These are phyloP conservation scores for Streptanthus diversifolius DNA, from an alignment of 345 rosid species.

Conservation along the genomic window DNA sequence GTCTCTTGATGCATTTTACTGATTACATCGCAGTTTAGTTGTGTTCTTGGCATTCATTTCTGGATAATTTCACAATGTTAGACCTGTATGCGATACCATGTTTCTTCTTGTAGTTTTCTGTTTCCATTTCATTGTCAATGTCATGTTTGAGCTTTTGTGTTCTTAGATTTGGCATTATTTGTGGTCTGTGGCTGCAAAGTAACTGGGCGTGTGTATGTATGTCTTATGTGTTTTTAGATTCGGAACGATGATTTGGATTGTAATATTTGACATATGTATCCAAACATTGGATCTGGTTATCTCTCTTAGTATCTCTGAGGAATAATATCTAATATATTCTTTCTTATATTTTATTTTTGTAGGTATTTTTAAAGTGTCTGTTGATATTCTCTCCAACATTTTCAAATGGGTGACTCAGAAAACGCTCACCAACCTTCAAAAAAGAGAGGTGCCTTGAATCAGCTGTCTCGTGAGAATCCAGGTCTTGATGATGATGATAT, in stretches of 20 bases:
- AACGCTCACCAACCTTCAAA: constrained; percentile 72
- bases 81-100: too few relatives aligned
- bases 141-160: neutral
- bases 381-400: neutral
- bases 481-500: constrained; percentile 85
- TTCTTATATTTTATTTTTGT: too few relatives aligned
- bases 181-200: neutral
- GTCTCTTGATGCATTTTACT: neutral
- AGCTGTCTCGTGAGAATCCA: constrained; percentile 74
- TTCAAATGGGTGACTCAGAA: constrained; percentile 73
- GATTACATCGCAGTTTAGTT: neutral
- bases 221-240: neutral
- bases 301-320: neutral
- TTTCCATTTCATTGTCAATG: neutral
- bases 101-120: too few relatives aligned
- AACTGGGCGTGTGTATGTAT: neutral
- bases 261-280: neutral
- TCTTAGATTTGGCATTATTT: neutral
- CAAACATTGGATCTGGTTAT: neutral
- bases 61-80: too few relatives aligned
- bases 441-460: constrained; percentile 94
- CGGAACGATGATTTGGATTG: neutral
- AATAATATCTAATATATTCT: too few relatives aligned
- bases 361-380: neutral
- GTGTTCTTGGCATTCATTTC: neutral